Evolutionary conservation across 371 early-diverging fungal species (phyloP).

Genomic region (Cokeromyces recurvatus): DNA sequence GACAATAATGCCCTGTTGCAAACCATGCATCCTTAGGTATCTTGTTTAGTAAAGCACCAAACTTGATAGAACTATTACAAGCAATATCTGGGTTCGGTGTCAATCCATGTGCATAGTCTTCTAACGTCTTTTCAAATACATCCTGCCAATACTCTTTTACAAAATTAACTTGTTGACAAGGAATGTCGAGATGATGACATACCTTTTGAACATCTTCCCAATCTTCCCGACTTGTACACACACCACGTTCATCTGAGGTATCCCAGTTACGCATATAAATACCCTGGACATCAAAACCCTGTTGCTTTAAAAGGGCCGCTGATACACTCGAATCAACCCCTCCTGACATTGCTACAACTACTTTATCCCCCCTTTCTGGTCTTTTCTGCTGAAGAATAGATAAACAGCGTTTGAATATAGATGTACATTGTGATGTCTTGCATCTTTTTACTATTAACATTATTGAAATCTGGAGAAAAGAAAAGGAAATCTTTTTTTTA

Average conservation of each 20-base stretch:
- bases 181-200: conserved; percentile 62
- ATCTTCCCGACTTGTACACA: conserved; percentile 75
- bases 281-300: conserved; percentile 65
- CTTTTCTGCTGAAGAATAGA: conserved; percentile 1
- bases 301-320: conserved; percentile 18
- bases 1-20: conserved; percentile 91
- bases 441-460: too few species aligned
- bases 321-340: conserved; percentile 91
- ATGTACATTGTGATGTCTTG: neutral
- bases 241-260: conserved; percentile 72
- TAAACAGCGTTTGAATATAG: conserved; percentile 3
- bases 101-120: conserved; percentile 63
- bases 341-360: conserved; percentile 82
- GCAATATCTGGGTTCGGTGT: conserved; percentile 94
- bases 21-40: conserved; percentile 52
- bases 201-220: conserved; percentile 81
- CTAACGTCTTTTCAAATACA: conserved; percentile 77
- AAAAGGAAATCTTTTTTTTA: conserved; percentile 1
- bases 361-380: conserved; percentile 18
- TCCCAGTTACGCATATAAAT: conserved; percentile 97
- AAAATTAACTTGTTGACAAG: conserved; percentile 69
- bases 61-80: conserved; percentile 91
- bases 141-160: conserved; percentile 88
- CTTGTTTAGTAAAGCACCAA: conserved; percentile 71
- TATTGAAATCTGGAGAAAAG: too few species aligned